phyloP scores from a whole-genome alignment of 192 early-diverging fungal genomes.

The Rhizoclosmatium sp. region DNA sequence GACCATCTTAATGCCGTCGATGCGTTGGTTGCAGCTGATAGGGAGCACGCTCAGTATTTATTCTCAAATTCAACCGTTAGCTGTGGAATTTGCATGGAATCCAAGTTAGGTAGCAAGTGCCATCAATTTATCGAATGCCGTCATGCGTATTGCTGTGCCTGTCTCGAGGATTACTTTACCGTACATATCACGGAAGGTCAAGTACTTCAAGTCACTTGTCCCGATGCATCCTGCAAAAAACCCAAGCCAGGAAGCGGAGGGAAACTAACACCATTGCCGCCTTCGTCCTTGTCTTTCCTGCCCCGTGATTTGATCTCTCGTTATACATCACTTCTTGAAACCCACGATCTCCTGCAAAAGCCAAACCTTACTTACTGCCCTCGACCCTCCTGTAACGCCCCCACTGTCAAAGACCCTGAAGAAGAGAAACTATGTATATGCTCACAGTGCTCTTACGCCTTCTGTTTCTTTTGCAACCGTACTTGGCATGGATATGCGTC shows the following conservation, averaged over 20 bases:
- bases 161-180: conserved; percentile 45
- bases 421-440: conserved; percentile 53
- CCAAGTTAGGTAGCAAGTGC: conserved; percentile 28
- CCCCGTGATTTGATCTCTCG: conserved; percentile 24
- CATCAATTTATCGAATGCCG: conserved; percentile 34
- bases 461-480: conserved; percentile 47
- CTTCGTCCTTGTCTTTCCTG: neutral
- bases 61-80: conserved; percentile 34
- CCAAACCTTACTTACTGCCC: conserved; percentile 51
- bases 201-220: conserved; percentile 36
- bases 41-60: neutral
- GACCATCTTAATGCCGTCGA: conserved; percentile 3
- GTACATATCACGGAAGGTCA: conserved; percentile 44
- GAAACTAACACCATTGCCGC: neutral
- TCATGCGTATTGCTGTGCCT: conserved; percentile 48
- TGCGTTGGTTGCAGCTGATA: conserved; percentile 25
- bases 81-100: conserved; percentile 49
- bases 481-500: conserved; percentile 49
- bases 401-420: conserved; percentile 38
- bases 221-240: conserved; percentile 36
- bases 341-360: conserved; percentile 30
- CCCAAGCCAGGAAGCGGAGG: neutral
- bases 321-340: conserved; percentile 22
- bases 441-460: conserved; percentile 42
- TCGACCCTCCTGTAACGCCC: conserved; percentile 38